Conservation (phyloP, 176 grass and related monocot species). For the Dactylis glomerata region DNA sequence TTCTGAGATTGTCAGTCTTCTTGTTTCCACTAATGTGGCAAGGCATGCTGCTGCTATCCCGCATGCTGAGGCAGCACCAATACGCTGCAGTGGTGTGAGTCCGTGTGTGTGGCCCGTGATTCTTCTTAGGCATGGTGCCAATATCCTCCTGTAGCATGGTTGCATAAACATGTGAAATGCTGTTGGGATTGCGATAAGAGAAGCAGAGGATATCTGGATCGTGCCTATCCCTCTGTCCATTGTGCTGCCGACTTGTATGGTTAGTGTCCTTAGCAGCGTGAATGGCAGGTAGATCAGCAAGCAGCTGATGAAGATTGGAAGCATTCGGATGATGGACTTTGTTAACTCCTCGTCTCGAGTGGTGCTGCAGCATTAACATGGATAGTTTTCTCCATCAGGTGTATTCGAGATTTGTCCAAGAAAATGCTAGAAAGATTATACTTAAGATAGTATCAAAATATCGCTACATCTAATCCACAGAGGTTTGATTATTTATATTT, state of each 20-base stretch:
- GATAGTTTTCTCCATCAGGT: neutral
- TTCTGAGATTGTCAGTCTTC: constrained; percentile 31
- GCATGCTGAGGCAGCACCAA: constrained; percentile 40
- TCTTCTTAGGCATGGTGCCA: constrained; percentile 24
- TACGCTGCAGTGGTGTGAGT: constrained; percentile 44
- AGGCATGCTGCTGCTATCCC: constrained; percentile 34
- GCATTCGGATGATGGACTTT: constrained; percentile 31
- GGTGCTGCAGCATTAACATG: constrained; percentile 36
- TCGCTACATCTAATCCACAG: neutral
- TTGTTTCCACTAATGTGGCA: constrained; percentile 47
- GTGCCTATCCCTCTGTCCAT: constrained; percentile 45
- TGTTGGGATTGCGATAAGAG: constrained; percentile 61
- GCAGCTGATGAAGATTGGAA: constrained; percentile 55
- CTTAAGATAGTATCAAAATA: neutral
- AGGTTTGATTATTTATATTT: neutral
- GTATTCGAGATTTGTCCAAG: neutral
- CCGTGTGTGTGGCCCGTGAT: constrained; percentile 23
- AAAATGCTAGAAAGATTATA: constrained; percentile 8
- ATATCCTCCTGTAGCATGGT: constrained; percentile 31
- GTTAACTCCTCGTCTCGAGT: constrained; percentile 47
- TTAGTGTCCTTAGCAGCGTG: constrained; percentile 48
- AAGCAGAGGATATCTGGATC: constrained; percentile 47
- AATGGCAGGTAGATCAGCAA: constrained; percentile 43
- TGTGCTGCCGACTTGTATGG: constrained; percentile 50
- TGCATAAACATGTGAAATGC: constrained; percentile 54